Base-by-base conservation (phyloP, 805 yeast species). In the Candida succiphila region DNA sequence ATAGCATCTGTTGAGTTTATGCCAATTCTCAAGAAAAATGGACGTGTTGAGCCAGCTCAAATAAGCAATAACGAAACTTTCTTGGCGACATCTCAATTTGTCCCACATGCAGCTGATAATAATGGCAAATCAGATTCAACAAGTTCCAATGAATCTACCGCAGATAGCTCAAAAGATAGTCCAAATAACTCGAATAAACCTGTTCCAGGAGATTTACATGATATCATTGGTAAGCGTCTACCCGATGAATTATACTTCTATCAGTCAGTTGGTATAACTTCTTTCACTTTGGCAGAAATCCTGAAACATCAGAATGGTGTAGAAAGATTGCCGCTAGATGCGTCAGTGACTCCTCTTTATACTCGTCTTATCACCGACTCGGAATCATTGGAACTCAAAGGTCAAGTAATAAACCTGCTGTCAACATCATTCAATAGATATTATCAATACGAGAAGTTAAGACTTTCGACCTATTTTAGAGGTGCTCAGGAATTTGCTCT, bases 161-260 rank as follows among this genome's bases (percentile, higher is more conserved):
- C 32, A 15, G 27, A 39, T 9, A 27, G 41, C 34, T 18, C 41
- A 38, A 26, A 34, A 31, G 19, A 41, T 42, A 14, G 39, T 36
- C 26, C 17, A 10, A 46, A 41, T 10, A 48, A 40, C 6, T 45
- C 38, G 7, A 32, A 34, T 13, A 47, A 42, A 25, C 60, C 60
- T 34, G 58, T 80, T 30, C 96, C 97, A 4, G 72, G 74, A 39
- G 94, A 87, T 53, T 62, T 84, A 10, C 92, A 84, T 51, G 87
- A 78, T 30, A 71, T 87, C 30, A 67, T 92, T 31, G 86, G 94
- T 8, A 85, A 82, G 53, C 72, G 88, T 49, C 63, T 92, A 33
- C 94, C 96, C 2, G 82, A 85, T 34, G 97, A 88, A 56, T 66
- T 81, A 27, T 79, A 74, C 48, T 87, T 79, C 51, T 92, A 86